Evolutionary conservation across 768 basidiomycete species (phyloP).

Genomic region (Phlegmacium glaucopus): DNA sequence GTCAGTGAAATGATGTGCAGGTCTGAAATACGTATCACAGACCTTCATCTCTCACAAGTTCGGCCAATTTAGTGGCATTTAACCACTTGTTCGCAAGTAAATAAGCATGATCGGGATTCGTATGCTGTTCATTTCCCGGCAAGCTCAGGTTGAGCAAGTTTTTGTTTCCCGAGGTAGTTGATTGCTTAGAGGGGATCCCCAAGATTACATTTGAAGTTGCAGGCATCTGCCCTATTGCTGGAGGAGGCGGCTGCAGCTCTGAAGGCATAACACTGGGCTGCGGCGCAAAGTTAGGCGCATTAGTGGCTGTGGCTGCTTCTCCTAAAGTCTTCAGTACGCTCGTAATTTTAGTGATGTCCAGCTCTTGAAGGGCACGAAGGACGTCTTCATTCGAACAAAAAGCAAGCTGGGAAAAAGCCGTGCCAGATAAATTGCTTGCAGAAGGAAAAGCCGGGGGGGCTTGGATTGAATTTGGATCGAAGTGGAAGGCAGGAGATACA

Average conservation of each 20-base stretch:
- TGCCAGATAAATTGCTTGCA: slow-evolving; percentile 13
- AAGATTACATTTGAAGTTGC: slow-evolving; percentile 41
- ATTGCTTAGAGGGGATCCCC: slow-evolving; percentile 32
- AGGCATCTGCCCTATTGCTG: slow-evolving; percentile 39
- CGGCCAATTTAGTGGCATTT: slow-evolving; percentile 61
- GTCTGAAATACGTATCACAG: neutral
- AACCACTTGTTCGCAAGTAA: slow-evolving; percentile 81
- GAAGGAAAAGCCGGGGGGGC: slow-evolving; percentile 10
- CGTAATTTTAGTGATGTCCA: slow-evolving; percentile 71
- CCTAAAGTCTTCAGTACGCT: slow-evolving; percentile 62
- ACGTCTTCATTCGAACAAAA: slow-evolving; percentile 69
- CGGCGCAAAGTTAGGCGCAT: slow-evolving; percentile 26
- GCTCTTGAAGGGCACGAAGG: slow-evolving; percentile 65
- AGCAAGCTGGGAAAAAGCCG: slow-evolving; percentile 34
- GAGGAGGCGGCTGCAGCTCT: slow-evolving; percentile 18
- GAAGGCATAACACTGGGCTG: slow-evolving; percentile 19
- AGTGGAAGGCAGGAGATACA: slow-evolving; percentile 12
- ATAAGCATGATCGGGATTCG: slow-evolving; percentile 56
- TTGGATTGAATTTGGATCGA: slow-evolving; percentile 16
- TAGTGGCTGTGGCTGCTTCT: slow-evolving; percentile 47
- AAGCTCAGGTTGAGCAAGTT: slow-evolving; percentile 39
- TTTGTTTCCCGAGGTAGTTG: slow-evolving; percentile 27
- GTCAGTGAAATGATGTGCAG: neutral
- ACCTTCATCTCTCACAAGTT: slow-evolving; percentile 72
- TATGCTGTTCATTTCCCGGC: slow-evolving; percentile 36